A percentile compares a stretch with the other conserved stretches of the same genome.
Conservation (phyloP, 2,329 filamentous ascomycete genomes). For the Penicillium sclerotigenum region DNA sequence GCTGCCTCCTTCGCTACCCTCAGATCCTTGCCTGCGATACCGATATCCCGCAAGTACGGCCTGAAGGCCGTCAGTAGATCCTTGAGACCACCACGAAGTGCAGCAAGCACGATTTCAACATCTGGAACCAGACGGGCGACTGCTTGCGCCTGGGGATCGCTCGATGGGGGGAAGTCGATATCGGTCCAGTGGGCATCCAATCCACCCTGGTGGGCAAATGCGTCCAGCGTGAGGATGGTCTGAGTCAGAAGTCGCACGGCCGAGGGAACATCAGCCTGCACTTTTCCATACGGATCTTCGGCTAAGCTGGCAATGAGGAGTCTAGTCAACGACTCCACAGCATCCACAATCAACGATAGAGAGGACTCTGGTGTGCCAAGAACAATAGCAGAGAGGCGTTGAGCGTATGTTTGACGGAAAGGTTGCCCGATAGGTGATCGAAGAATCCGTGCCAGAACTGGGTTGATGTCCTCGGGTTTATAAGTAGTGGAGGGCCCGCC, state of each 20-base stretch:
- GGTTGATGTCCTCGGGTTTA: slow-evolving; percentile 50
- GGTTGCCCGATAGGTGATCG: slow-evolving; percentile 59
- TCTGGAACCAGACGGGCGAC: slow-evolving; percentile 52
- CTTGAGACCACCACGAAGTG: slow-evolving; percentile 62
- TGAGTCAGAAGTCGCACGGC: slow-evolving; percentile 71
- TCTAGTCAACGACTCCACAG: slow-evolving; percentile 65
- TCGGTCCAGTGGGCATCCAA: slow-evolving; percentile 75
- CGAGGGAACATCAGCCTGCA: slow-evolving; percentile 73
- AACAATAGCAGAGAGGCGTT: slow-evolving; percentile 63
- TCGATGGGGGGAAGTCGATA: slow-evolving; percentile 51
- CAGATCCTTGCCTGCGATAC: slow-evolving; percentile 68
- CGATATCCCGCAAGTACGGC: slow-evolving; percentile 67
- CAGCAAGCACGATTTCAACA: slow-evolving; percentile 66
- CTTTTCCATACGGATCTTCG: slow-evolving; percentile 82
- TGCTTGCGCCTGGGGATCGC: slow-evolving; percentile 29
- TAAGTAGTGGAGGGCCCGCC: slow-evolving; percentile 32
- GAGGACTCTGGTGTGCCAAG: slow-evolving; percentile 72
- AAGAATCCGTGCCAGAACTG: slow-evolving; percentile 49
- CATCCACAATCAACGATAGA: slow-evolving; percentile 65
- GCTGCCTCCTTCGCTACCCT: slow-evolving; percentile 67
- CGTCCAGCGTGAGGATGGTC: slow-evolving; percentile 67
- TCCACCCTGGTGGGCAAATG: slow-evolving; percentile 52
- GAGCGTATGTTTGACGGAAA: slow-evolving; percentile 68
- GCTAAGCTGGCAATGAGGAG: slow-evolving; percentile 70
- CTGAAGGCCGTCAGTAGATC: slow-evolving; percentile 70